Percentiles rank a stretch among this genome's conserved stretches.
Conservation (phyloP, 768 basidiomycete species). For the Mycena crocata region DNA sequence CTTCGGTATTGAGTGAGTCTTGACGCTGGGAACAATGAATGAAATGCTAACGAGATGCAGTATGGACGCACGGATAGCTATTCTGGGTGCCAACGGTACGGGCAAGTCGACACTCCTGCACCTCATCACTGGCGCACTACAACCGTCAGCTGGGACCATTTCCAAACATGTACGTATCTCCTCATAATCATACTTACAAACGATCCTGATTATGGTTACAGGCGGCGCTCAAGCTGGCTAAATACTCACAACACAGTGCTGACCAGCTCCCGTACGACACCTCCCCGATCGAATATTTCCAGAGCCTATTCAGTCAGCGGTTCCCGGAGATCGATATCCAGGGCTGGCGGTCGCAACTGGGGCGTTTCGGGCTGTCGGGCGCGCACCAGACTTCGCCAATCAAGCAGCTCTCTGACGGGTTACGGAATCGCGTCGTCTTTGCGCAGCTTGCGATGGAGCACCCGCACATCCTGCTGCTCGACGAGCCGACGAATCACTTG, state of each 20-base stretch:
- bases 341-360: conserved; percentile 95
- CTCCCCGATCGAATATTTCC: conserved; percentile 95
- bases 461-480: conserved; percentile 92
- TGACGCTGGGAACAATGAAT: not conserved
- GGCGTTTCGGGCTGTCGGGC: conserved; percentile 95
- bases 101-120: conserved; percentile 94
- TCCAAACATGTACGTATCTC: conserved; percentile 71
- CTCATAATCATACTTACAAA: not conserved
- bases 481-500: conserved; percentile 97
- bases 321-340: conserved; percentile 94
- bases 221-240: conserved; percentile 90
- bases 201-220: conserved; percentile 3
- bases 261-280: conserved; percentile 97
- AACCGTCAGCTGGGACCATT: conserved; percentile 86
- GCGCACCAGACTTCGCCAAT: conserved; percentile 95
- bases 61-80: conserved; percentile 95
- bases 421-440: conserved; percentile 97
- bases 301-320: conserved; percentile 78
- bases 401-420: conserved; percentile 93
- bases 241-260: conserved; percentile 98
- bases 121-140: conserved; percentile 86
- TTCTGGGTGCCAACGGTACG: conserved; percentile 95
- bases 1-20: conserved; percentile 96
- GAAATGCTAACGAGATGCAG: conserved; percentile 50
- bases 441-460: conserved; percentile 97